These are phyloP conservation scores for Apiospora malaysiana DNA, from an alignment of 2,329 filamentous ascomycete species.

Conservation along the genomic window DNA sequence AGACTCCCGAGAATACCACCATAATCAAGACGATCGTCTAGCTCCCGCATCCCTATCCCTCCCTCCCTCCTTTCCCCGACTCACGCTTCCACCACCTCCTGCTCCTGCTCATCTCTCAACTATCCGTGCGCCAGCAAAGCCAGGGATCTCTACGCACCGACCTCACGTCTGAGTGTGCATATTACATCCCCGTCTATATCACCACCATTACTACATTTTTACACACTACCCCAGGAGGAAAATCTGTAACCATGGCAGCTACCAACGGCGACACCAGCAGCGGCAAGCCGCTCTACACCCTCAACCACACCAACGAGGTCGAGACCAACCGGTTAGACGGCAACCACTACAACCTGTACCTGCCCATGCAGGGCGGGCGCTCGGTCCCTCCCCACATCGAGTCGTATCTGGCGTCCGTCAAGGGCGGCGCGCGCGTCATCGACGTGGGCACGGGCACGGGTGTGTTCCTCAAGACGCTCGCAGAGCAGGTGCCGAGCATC, in stretches of 20 bases:
- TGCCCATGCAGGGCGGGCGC: constrained; percentile 9
- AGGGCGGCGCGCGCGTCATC: constrained; percentile 20
- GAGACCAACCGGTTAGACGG: constrained; percentile 5
- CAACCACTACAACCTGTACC: constrained; percentile 17
- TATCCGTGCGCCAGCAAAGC: not conserved
- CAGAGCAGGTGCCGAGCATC: constrained; percentile 25
- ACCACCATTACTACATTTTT: not conserved
- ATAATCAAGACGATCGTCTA: not conserved
- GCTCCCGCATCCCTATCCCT: not conserved
- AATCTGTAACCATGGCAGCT: not conserved
- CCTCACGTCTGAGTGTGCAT: not conserved
- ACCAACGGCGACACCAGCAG: not conserved
- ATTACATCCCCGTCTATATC: not conserved
- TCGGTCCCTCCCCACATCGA: not conserved
- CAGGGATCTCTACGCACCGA: constrained; percentile 9
- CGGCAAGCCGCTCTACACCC: constrained; percentile 10
- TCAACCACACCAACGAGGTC: constrained; percentile 3
- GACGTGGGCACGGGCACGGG: constrained; percentile 29
- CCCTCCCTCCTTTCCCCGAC: not conserved
- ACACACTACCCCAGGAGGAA: not conserved
- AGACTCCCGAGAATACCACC: not conserved
- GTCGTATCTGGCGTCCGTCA: not conserved
- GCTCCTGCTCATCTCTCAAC: not conserved
- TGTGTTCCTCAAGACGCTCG: constrained; percentile 30
- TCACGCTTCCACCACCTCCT: not conserved